Evolutionary conservation across 768 basidiomycete species (phyloP).

Genomic region (Phaffia tasmanica): DNA sequence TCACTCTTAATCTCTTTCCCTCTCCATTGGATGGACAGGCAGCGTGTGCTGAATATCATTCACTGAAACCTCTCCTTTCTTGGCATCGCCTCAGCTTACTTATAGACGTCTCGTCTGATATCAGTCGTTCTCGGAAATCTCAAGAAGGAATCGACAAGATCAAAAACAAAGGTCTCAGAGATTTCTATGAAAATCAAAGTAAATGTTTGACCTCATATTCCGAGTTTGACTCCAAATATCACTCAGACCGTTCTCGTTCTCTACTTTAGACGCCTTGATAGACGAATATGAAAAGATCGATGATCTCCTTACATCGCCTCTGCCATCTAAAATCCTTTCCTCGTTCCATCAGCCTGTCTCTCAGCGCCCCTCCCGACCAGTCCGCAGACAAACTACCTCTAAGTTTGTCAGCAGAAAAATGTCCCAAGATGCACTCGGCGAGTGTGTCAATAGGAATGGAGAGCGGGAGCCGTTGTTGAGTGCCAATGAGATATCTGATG

Average conservation of each 20-base stretch:
- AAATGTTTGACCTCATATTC: background rate
- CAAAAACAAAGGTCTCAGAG: background rate
- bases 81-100: too few species aligned
- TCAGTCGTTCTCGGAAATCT: too few species aligned
- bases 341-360: conserved; percentile 3
- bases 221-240: background rate
- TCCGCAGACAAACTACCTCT: background rate
- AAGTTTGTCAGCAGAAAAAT: background rate
- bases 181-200: conserved; percentile 16
- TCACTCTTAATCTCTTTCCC: too few species aligned
- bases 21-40: too few species aligned
- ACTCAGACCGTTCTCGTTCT: background rate
- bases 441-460: background rate
- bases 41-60: too few species aligned
- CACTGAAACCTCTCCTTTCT: too few species aligned
- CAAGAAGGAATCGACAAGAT: background rate
- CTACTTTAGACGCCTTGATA: conserved; percentile 1
- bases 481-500: background rate
- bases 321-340: conserved; percentile 10
- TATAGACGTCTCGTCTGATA: too few species aligned
- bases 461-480: conserved; percentile 13
- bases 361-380: background rate
- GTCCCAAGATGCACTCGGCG: background rate
- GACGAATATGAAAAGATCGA: conserved; percentile 14
- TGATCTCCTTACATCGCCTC: background rate